Evolutionary conservation across 2,329 filamentous ascomycete genomes (phyloP), one percentile per base, ranked within the genome.

Genomic region (Penicillium sp.): DNA sequence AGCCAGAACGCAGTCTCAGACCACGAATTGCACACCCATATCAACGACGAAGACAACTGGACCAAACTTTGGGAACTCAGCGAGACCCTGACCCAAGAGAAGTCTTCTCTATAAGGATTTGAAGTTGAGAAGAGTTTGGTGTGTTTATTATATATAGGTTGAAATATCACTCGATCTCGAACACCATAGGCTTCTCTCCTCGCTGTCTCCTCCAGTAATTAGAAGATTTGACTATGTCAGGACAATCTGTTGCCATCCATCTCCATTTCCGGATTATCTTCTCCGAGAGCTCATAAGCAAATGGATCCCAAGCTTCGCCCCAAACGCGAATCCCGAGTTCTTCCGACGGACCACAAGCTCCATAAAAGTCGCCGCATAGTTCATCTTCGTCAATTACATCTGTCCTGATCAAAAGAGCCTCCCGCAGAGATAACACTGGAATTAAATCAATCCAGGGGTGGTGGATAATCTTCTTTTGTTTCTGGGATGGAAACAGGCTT

Each of bases 381-480:
- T 68, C 67, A 3, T 63, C 60, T n/a, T 67, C 66, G 21, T 72
- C 68, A 9, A 65, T 59, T 3, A 33, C 19, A 2, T 61, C 60
- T 12, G 55, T 39, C 13, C 59, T 53, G 0, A 17, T 39, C 19
- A 72, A 59, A 0, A 73, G 39, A 2, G 60, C 58, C 41, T 73
- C 64, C 8, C 71, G 64, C 3, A 73, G 54, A 4, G 62, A 61
- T 1, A 58, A 43, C 0, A 71, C 50, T 2, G 69, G 69, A 19
- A 71, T 58, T 5, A 73, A 36, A 31, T 73, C 70, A 25, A 73
- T 61, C 69, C 70, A 73, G 2, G 69, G 67, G 25, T 69, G 67
- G 41, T 73, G 71, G 9, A 65, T 57, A 13, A 65, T 58, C 12
- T 39, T 29, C 15, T 39, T 62, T 29, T 66, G 64, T 12, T 53